phyloP scores from a whole-genome alignment of 2,329 filamentous ascomycete genomes.

The Aspergillus puulaauensis region DNA sequence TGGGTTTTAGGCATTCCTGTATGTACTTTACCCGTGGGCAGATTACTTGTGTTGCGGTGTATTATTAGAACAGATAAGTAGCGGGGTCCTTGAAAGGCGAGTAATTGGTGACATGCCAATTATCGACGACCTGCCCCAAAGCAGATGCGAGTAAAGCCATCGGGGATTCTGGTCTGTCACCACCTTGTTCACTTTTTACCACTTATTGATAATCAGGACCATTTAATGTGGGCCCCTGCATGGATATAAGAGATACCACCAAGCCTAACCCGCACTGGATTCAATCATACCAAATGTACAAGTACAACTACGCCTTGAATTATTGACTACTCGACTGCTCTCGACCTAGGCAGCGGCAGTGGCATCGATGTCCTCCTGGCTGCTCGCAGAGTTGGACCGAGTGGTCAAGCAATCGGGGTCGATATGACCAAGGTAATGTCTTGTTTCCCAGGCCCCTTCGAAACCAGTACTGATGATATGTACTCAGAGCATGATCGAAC shows the following conservation, averaged over 20 bases:
- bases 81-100: background rate
- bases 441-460: no score
- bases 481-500: slow-evolving; percentile 48
- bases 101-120: slow-evolving; percentile 1
- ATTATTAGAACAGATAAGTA: no score
- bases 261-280: background rate
- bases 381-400: slow-evolving; percentile 49
- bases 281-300: background rate
- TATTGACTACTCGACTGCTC: slow-evolving; percentile 28
- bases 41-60: background rate
- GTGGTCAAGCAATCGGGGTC: slow-evolving; percentile 55
- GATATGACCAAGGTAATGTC: slow-evolving; percentile 55
- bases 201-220: background rate
- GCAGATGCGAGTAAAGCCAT: background rate
- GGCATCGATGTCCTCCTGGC: slow-evolving; percentile 61
- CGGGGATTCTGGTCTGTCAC: background rate
- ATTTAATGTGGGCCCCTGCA: no score
- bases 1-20: background rate
- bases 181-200: no score
- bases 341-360: slow-evolving; percentile 59
- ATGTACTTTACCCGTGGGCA: background rate
- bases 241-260: background rate
- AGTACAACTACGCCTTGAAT: background rate
- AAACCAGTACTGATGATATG: no score
- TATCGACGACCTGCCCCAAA: background rate